Conservation (phyloP, 176 grass and related monocot species). For the Oryza meridionalis region DNA sequence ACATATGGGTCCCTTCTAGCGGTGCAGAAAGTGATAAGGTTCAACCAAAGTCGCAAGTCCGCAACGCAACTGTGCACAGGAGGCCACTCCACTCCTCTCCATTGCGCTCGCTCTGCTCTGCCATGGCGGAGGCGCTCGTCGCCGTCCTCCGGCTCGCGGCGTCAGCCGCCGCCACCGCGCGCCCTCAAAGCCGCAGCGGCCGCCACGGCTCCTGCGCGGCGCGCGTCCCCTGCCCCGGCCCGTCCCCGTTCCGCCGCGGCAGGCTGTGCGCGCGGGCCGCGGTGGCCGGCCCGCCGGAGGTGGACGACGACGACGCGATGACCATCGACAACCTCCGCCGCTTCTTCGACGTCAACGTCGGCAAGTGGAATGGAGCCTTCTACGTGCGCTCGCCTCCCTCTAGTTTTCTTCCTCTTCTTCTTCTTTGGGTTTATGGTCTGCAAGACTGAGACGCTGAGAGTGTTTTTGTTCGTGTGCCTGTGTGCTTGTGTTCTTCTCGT, state of each 20-base stretch:
- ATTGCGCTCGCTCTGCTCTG: neutral
- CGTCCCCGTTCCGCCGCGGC: neutral
- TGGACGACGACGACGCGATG: conserved; percentile 65
- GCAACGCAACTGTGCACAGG: neutral
- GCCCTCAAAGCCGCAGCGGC: neutral
- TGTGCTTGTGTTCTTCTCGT: neutral
- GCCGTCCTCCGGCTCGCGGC: conserved; percentile 34
- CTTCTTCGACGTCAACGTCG: conserved; percentile 79
- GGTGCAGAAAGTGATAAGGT: conserved; percentile 49
- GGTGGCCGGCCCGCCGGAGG: conserved; percentile 45
- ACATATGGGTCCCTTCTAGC: neutral
- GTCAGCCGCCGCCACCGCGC: neutral
- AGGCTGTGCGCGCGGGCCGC: conserved; percentile 44
- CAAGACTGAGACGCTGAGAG: neutral
- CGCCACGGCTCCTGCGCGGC: neutral
- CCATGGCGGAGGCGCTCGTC: conserved; percentile 70
- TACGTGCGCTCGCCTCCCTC: conserved; percentile 44
- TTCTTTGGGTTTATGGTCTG: neutral
- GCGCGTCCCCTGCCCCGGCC: neutral
- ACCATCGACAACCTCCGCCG: conserved; percentile 72
- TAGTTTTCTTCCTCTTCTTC: neutral
- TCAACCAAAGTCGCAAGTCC: conserved; percentile 20
- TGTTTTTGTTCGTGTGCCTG: neutral
- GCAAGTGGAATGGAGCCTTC: conserved; percentile 85
- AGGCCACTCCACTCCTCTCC: too few species aligned